These are phyloP conservation scores for Cucurbita argyrosperma DNA, from an alignment of 306 rosid genomes.

Conservation along the genomic window DNA sequence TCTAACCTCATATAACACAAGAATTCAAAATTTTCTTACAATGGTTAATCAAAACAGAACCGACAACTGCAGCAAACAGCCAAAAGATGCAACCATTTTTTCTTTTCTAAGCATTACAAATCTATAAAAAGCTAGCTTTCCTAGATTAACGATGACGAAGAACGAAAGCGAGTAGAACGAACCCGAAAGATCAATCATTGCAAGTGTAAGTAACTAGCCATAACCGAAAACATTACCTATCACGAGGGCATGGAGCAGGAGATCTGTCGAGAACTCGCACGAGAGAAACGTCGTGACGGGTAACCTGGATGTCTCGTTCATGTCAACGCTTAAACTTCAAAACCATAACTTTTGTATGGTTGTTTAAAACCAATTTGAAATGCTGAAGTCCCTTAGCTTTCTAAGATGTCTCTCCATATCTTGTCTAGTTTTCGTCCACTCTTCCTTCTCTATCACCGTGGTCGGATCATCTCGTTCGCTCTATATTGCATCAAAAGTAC, in stretches of 20 bases:
- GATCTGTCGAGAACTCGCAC: neutral
- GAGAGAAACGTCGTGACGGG: neutral
- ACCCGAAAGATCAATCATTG: neutral
- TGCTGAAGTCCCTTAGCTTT: slow-evolving; percentile 71
- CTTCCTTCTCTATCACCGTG: slow-evolving; percentile 75
- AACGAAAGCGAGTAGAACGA: neutral
- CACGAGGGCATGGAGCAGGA: neutral
- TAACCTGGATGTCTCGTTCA: neutral
- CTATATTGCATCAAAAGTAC: slow-evolving; percentile 24
- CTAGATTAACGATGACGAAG: neutral
- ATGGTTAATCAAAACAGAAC: too few species aligned
- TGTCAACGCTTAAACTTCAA: neutral
- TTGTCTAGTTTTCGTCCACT: slow-evolving; percentile 55
- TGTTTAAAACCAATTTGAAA: slow-evolving; percentile 75
- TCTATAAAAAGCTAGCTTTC: neutral
- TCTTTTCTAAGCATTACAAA: neutral
- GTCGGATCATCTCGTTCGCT: slow-evolving; percentile 78
- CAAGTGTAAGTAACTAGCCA: neutral
- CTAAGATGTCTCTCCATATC: slow-evolving; percentile 98
- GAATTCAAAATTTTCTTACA: too few species aligned
- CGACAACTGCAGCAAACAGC: too few species aligned
- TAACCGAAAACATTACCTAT: neutral
- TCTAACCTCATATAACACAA: too few species aligned
- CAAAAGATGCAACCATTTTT: too few species aligned
- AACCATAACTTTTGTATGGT: neutral